phyloP scores from a whole-genome alignment of 352 stramenopile genomes.

The Pythium scleroteichum region DNA sequence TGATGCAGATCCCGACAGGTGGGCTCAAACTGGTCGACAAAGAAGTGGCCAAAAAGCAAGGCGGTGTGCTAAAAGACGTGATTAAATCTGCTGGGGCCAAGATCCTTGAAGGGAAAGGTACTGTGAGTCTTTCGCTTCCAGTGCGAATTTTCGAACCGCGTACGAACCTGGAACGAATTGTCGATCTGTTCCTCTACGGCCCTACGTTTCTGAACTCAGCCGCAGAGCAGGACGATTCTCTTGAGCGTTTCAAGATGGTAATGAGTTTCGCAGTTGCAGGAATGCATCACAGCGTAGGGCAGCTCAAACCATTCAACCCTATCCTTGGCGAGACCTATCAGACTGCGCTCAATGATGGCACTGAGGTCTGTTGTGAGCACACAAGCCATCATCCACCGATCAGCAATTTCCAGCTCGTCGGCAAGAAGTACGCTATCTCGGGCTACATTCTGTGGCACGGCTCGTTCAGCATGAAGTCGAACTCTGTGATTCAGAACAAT shows the following conservation, averaged over 20 bases:
- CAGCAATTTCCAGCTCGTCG: conserved; percentile 80
- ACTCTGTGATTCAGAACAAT: conserved; percentile 78
- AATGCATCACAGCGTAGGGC: conserved; percentile 76
- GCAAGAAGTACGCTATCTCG: conserved; percentile 70
- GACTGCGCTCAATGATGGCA: conserved; percentile 71
- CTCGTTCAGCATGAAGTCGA: conserved; percentile 85
- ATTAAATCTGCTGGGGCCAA: conserved; percentile 60
- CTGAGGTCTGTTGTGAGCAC: conserved; percentile 80
- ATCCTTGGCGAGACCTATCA: conserved; percentile 85
- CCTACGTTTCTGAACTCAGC: conserved; percentile 75
- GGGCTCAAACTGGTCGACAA: conserved; percentile 85
- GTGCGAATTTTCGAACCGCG: conserved; percentile 87
- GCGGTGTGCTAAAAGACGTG: conserved; percentile 83
- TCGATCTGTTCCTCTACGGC: conserved; percentile 80
- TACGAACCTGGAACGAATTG: conserved; percentile 77
- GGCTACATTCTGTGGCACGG: conserved; percentile 76
- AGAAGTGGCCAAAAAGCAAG: conserved; percentile 83
- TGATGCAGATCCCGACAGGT: conserved; percentile 72
- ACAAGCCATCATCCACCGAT: conserved; percentile 86
- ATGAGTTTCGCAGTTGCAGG: conserved; percentile 78
- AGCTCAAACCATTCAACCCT: conserved; percentile 86
- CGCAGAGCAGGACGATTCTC: conserved; percentile 51
- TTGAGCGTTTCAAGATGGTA: conserved; percentile 83
- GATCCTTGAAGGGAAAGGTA: conserved; percentile 40
- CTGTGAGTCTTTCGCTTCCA: conserved; percentile 79